Evolutionary conservation across 2,329 filamentous ascomycete species (phyloP), one percentile per base, ranked within the genome.

Genomic region (Penicillium brasilianum): DNA sequence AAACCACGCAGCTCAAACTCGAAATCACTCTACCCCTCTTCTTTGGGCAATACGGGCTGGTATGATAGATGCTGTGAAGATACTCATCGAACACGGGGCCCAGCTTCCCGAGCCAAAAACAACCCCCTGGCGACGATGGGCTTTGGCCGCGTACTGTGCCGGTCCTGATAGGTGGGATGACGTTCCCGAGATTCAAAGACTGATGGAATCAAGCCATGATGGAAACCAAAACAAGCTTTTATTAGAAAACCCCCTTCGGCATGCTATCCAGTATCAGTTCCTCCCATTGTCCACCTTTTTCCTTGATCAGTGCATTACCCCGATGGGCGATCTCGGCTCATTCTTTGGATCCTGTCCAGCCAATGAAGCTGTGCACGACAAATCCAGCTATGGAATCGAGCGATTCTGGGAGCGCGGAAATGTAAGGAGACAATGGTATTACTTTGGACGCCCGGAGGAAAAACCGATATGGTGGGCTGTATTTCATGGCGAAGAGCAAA

Each of bases 401-500:
- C 20, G 8, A 16, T 6, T 10, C 5, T 46, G n/a, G 4, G 22
- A 2, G 8, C 37, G 53, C 10, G 13, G 7, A 3, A 11, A n/a
- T 30, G 30, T 18, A 22, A 13, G 25, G 7, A 16, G 46, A 4
- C 41, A 32, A 16, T 25, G 36, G 16, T 8, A 28, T n/a, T 30
- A 14, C 28, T 55, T 41, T 20, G 25, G 22, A 18, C 22, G 39
- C 6, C 28, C 53, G 22, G 6, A 43, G 2, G 1, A n/a, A 7
- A 25, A 11, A 14, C 37, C 39, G 8, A 44, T 55, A 10, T 55
- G 28, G 37, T 34, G 28, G 16, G 53, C 53, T 8, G 39, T 55
- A 6, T 20, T 20, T 10, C 39, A 55, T 16, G 53, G 53, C 25
- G 53, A 55, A 32, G 53, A 55, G 28, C 28, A 55, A 14, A 18